Conservation (phyloP, 2,329 filamentous ascomycete genomes). For the Pseudocercospora macadamiae region DNA sequence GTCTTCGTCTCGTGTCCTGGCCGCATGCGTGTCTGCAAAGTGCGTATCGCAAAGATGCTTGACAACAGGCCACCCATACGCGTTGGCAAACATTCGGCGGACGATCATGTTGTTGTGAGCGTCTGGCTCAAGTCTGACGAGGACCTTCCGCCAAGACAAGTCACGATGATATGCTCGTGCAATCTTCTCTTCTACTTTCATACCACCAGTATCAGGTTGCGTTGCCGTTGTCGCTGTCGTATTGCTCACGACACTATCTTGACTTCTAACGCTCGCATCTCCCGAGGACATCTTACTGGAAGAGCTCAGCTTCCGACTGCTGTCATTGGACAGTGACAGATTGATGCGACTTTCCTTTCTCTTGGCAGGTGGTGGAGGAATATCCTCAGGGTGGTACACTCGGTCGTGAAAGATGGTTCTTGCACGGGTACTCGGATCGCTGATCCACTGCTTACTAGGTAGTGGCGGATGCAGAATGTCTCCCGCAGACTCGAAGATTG, state of each 20-base stretch:
- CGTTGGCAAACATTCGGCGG: conserved; percentile 93
- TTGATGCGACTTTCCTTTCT: conserved; percentile 37
- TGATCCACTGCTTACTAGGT: conserved; percentile 77
- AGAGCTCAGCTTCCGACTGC: conserved; percentile 36
- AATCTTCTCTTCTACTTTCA: conserved; percentile 97
- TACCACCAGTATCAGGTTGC: conserved; percentile 60
- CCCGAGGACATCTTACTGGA: conserved; percentile 19
- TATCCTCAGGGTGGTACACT: conserved; percentile 90
- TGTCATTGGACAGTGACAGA: conserved; percentile 38
- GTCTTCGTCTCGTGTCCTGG: conserved; percentile 67
- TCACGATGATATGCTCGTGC: conserved; percentile 91
- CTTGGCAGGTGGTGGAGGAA: conserved; percentile 73
- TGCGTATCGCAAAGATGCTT: conserved; percentile 95
- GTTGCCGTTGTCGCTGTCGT: conserved; percentile 14
- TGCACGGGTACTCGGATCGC: conserved; percentile 78
- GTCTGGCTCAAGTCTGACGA: conserved; percentile 93
- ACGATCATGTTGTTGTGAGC: conserved; percentile 99
- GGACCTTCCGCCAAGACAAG: conserved; percentile 92
- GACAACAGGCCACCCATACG: conserved; percentile 95
- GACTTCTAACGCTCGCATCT: conserved; percentile 15
- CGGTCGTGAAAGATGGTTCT: conserved; percentile 96
- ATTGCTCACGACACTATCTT: conserved; percentile 17
- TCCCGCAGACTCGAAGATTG: conserved; percentile 91
- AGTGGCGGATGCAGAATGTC: conserved; percentile 90
- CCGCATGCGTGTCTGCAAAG: conserved; percentile 75